Evolutionary conservation across 306 rosid genomes (phyloP), one percentile per base, ranked within the genome.

Genomic region (Medicago arabica): DNA sequence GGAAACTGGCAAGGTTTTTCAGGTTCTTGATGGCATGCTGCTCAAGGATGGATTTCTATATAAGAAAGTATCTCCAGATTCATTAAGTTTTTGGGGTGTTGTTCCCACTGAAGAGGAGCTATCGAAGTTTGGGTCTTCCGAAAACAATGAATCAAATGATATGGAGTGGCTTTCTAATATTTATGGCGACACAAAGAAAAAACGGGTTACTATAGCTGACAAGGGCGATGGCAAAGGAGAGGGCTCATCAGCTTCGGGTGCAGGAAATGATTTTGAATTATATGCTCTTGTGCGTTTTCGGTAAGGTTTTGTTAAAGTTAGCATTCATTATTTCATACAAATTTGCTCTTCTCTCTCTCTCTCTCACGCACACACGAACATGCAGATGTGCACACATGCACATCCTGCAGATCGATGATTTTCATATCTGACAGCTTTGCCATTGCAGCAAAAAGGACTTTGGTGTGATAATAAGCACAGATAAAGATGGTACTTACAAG

Each of bases 141-240:
- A 90, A 85, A 88, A 65, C 77, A 75, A 78, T 65, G 96, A 87
- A 79, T 46, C 92, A 65, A 86, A 83, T 58, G 88, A 96, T 74
- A 46, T 87, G 79, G 96, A 90, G 79, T 96, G 98, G 98, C 93
- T 96, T 7, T 83, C 99, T 72, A 91, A 89, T 81, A 88, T 96
- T 80, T 96, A 92, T 71, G 97, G 98, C 67, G 89, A 87, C 28
- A 75, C 80, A 7, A 90, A 86, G 87, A 89, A 89, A 76, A 90
- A 82, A 62, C 81, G 78, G 83, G 71, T 21, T 28, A 58, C 76
- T 36, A 78, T 67, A 73, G 75, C 47, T 78, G 96, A 81, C 23
- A 84, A 83, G 84, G 92, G 87, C 40, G 90, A 83, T 75, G 95
- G 87, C 46, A 90, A 83, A 71, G 96, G 96, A 75, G 93, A 88